These are phyloP conservation scores for Neurospora africana DNA, from an alignment of 495 filamentous ascomycete genomes.

Conservation along the genomic window DNA sequence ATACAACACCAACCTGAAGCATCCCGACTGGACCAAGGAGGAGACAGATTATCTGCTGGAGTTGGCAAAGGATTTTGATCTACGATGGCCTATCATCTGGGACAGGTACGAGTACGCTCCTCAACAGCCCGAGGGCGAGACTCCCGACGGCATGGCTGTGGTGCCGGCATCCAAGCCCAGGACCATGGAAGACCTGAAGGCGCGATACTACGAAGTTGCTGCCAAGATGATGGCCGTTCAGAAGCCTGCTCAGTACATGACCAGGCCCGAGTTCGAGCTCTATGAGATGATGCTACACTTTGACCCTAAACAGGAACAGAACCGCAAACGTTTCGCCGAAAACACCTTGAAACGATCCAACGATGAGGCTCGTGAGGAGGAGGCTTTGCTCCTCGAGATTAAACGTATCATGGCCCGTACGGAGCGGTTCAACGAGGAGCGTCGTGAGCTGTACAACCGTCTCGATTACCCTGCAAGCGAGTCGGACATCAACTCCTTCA, in stretches of 20 bases:
- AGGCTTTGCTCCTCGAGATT: conserved; percentile 75
- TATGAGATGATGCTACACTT: conserved; percentile 81
- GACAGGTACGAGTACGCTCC: conserved; percentile 81
- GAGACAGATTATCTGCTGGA: conserved; percentile 87
- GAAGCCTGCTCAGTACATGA: conserved; percentile 77
- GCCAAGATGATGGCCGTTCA: conserved; percentile 76
- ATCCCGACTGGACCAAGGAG: conserved; percentile 71
- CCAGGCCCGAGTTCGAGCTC: conserved; percentile 61
- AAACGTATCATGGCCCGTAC: conserved; percentile 78
- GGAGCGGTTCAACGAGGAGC: conserved; percentile 73
- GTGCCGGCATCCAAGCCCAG: conserved; percentile 39
- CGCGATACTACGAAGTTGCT: conserved; percentile 77
- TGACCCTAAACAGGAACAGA: conserved; percentile 62
- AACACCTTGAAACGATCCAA: conserved; percentile 66
- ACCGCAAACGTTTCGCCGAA: conserved; percentile 75
- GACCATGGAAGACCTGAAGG: conserved; percentile 82
- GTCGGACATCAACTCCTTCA: conserved; percentile 59
- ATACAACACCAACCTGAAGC: conserved; percentile 65
- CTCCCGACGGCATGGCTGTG: conserved; percentile 32
- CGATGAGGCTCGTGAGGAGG: conserved; percentile 85
- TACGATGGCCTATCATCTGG: conserved; percentile 84
- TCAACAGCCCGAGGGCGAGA: conserved; percentile 20
- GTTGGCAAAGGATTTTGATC: conserved; percentile 61
- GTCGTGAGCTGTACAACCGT: conserved; percentile 78
- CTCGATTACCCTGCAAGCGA: conserved; percentile 69